Percentiles rank a stretch among this genome's conserved stretches.
Evolutionary conservation across 2,329 filamentous ascomycete genomes (phyloP).

Genomic region (Venturia asperata): DNA sequence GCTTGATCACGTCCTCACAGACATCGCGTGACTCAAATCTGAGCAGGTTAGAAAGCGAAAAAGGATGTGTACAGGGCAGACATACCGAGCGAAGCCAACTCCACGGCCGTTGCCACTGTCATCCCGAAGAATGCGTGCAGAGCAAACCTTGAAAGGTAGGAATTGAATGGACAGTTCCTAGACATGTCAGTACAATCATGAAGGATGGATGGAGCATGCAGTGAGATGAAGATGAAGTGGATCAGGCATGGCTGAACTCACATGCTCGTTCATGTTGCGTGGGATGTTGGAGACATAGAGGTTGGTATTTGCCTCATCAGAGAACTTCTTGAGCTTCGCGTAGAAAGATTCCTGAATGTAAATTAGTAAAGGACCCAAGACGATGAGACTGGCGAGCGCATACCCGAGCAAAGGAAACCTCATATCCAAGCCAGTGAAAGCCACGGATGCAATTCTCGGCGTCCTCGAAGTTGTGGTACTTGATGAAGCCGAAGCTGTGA

Average conservation of each 20-base stretch:
- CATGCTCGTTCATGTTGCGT: constrained; percentile 83
- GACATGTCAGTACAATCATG: constrained; percentile 22
- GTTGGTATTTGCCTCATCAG: constrained; percentile 84
- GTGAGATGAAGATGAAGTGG: neutral
- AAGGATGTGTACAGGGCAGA: constrained; percentile 16
- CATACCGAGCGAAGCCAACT: constrained; percentile 92
- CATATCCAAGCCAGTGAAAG: constrained; percentile 89
- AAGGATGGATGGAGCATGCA: constrained; percentile 20
- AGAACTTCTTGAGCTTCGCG: constrained; percentile 91
- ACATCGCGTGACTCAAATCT: constrained; percentile 87
- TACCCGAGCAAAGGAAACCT: constrained; percentile 93
- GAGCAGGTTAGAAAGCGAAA: constrained; percentile 20
- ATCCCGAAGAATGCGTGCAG: constrained; percentile 91
- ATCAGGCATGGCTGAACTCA: constrained; percentile 41
- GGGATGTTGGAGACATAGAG: constrained; percentile 97
- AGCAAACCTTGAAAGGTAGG: constrained; percentile 74
- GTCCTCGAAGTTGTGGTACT: constrained; percentile 79
- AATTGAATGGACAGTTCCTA: constrained; percentile 74
- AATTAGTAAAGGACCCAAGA: neutral
- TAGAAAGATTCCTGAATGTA: constrained; percentile 82
- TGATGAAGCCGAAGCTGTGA: constrained; percentile 88
- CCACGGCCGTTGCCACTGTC: constrained; percentile 87
- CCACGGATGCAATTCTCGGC: constrained; percentile 95
- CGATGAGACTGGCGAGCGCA: constrained; percentile 28
- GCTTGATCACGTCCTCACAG: constrained; percentile 80